Evolutionary conservation across 805 yeast species (phyloP).

Genomic region (Naumovozyma dairenensis): DNA sequence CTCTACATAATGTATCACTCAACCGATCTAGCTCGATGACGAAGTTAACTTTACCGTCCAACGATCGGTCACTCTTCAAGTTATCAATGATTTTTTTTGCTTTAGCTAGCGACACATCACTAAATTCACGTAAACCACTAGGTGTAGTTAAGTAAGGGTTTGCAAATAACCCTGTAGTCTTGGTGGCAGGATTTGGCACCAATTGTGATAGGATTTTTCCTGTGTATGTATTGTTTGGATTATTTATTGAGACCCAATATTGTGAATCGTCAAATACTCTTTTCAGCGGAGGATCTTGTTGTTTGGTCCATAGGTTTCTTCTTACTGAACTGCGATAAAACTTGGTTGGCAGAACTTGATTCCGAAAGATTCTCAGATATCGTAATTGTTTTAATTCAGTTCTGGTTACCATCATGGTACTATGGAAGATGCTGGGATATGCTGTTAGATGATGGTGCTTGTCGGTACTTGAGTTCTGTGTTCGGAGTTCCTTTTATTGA

Average conservation of each 20-base stretch:
- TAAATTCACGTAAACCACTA: constrained; percentile 58
- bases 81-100: constrained; percentile 54
- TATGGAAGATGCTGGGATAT: too few species aligned
- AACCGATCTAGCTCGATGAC: constrained; percentile 68
- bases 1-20: constrained; percentile 83
- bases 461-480: too few species aligned
- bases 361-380: too few species aligned
- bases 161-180: constrained; percentile 56
- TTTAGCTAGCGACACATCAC: constrained; percentile 48
- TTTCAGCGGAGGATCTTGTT: constrained; percentile 25
- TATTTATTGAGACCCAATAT: constrained; percentile 46
- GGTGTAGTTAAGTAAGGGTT: constrained; percentile 66
- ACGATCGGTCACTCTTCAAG: constrained; percentile 41
- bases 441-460: too few species aligned
- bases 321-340: too few species aligned
- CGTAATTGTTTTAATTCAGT: too few species aligned
- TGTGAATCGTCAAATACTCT: constrained; percentile 52
- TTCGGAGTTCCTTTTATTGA: too few species aligned
- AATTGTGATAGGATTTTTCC: constrained; percentile 5
- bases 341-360: too few species aligned
- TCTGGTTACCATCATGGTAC: too few species aligned
- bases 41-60: constrained; percentile 38
- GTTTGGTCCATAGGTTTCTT: too few species aligned
- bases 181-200: neutral
- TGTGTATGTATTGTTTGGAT: constrained; percentile 10